Evolutionary conservation across 2,329 filamentous ascomycete species (phyloP), one percentile per base, ranked within the genome.

Genomic region (Fusarium buxicola): DNA sequence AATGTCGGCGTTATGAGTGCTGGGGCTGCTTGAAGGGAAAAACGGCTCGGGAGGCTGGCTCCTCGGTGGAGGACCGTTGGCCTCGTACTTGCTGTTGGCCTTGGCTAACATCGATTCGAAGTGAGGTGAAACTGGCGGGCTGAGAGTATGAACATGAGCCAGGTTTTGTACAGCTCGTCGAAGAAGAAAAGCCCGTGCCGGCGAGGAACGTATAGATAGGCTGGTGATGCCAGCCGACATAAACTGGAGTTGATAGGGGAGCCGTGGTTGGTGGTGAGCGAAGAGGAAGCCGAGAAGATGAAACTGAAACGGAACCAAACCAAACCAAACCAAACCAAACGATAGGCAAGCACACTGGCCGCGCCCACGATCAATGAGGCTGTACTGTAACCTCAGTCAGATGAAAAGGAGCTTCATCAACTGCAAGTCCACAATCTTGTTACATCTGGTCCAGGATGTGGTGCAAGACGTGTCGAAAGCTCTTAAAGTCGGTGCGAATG

Each of bases 11-110:
- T 80, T 77, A 9, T 73, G 63, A 24, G 77, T 71, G 38, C 73
- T 75, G 11, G 84, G 82, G 65, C 81, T 87, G 73, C 83, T 87
- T 1, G 86, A 86, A 5, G 84, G 81, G 62, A 88, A 85, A 13
- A 84, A 75, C 55, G 84, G 79, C 72, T 87, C 86, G 5, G 78
- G 74, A 38, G 84, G 72, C 43, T 72, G 65, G 8, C 70, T 63
- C 46, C 75, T 75, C 9, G 73, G 72, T 18, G 70, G 69, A 52
- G 71, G 69, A 60, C 73, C 68, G 52, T 74, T 75, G 57, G 79
- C 77, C 74, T 78, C 71, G 63, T 74, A 79, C 8, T 65, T 62
- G 66, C 75, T 76, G 31, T 75, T 76, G 21, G 75, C 74, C 63
- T 73, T 74, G 40, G 69, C 74, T 16, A 78, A 68, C 77, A 78